Evolutionary conservation across 805 yeast species (phyloP).

Genomic region (Teunomyces atbi): DNA sequence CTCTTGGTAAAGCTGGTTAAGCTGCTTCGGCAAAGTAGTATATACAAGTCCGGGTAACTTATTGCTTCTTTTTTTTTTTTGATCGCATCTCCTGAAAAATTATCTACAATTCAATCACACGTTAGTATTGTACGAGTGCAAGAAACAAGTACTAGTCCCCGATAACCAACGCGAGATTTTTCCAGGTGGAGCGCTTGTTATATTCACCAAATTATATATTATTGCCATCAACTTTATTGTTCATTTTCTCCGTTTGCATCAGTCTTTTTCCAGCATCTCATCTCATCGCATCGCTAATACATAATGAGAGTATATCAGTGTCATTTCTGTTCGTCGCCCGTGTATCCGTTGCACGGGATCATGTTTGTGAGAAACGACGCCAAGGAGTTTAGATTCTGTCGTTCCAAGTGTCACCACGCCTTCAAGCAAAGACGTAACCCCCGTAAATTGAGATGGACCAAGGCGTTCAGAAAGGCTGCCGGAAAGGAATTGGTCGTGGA

Average conservation of each 20-base stretch:
- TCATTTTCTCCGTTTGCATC: background rate
- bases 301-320: conserved; percentile 84
- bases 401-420: conserved; percentile 96
- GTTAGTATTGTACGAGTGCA: background rate
- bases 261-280: background rate
- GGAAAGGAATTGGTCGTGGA: conserved; percentile 98
- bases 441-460: conserved; percentile 96
- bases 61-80: background rate
- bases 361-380: conserved; percentile 98
- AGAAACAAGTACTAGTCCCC: background rate
- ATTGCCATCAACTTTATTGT: too few species aligned
- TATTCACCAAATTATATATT: too few species aligned
- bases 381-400: conserved; percentile 94
- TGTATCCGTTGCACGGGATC: conserved; percentile 80
- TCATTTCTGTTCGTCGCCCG: conserved; percentile 97
- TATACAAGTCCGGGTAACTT: background rate
- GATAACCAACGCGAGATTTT: background rate
- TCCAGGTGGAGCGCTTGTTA: background rate
- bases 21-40: too few species aligned
- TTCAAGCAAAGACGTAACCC: conserved; percentile 99
- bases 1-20: too few species aligned
- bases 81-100: conserved; percentile 5
- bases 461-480: conserved; percentile 98
- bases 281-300: background rate
- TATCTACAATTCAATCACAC: background rate